Percentiles rank a stretch among this genome's conserved stretches.
These are phyloP conservation scores for Metroxylon sagu DNA, from an alignment of 176 grass and related monocot species.

Conservation along the genomic window DNA sequence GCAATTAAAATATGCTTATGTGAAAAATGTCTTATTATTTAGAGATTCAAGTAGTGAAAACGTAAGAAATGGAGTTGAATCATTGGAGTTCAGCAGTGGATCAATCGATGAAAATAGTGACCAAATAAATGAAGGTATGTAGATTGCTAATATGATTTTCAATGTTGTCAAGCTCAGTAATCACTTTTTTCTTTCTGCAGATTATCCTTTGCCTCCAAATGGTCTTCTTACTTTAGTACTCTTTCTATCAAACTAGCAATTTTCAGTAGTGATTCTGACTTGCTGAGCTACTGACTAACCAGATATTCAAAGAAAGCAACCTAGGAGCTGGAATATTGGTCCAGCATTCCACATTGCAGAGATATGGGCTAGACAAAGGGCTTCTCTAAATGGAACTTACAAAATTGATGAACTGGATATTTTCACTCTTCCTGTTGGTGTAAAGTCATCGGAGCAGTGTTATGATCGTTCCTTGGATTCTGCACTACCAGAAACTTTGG, in stretches of 20 bases:
- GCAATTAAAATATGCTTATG: too few relatives aligned
- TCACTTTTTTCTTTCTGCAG: too few relatives aligned
- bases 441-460: slow-evolving; percentile 44
- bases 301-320: slow-evolving; percentile 36
- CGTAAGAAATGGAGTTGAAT: slow-evolving; percentile 16
- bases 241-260: slow-evolving; percentile 16
- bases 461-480: slow-evolving; percentile 12
- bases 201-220: too few relatives aligned
- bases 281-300: slow-evolving; percentile 9
- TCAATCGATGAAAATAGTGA: slow-evolving; percentile 24
- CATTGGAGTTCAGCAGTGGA: slow-evolving; percentile 18
- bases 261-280: too few relatives aligned
- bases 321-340: slow-evolving; percentile 39
- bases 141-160: background rate
- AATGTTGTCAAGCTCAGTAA: too few relatives aligned
- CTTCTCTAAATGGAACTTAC: slow-evolving; percentile 18
- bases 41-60: slow-evolving; percentile 28
- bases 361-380: slow-evolving; percentile 63
- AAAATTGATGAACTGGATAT: slow-evolving; percentile 37
- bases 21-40: slow-evolving; percentile 5
- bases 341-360: slow-evolving; percentile 75
- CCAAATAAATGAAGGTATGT: slow-evolving; percentile 23
- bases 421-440: slow-evolving; percentile 69
- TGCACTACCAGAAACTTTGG: slow-evolving; percentile 15
- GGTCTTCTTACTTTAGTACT: background rate